phyloP scores from a whole-genome alignment of 2,329 filamentous ascomycete genomes.

The Colletotrichum zoysiae region DNA sequence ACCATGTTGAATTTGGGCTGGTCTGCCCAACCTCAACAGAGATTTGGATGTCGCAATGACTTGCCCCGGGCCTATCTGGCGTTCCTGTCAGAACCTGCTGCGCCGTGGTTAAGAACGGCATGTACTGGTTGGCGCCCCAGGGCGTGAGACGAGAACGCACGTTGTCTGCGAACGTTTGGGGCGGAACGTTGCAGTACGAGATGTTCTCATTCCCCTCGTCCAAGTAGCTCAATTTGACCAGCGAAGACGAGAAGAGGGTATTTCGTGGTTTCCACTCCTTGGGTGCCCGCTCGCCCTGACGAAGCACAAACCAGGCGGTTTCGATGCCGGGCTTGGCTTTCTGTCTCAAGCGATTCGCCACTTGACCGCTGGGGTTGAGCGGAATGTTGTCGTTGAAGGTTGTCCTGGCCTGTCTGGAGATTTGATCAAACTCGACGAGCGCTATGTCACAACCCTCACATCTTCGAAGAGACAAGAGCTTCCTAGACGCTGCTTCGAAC shows the following conservation, averaged over 20 bases:
- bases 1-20: conserved; percentile 14
- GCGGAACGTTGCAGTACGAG: conserved; percentile 33
- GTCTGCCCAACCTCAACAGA: background rate
- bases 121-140: conserved; percentile 48
- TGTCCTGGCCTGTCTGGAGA: background rate
- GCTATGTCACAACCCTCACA: conserved; percentile 18
- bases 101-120: conserved; percentile 44
- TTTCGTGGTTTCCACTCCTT: conserved; percentile 44
- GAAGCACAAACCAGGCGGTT: conserved; percentile 45
- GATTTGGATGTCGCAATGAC: conserved; percentile 22
- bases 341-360: conserved; percentile 2
- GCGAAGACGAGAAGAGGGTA: conserved; percentile 37
- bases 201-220: conserved; percentile 9
- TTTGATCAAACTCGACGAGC: conserved; percentile 24
- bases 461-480: conserved; percentile 44
- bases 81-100: conserved; percentile 47
- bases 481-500: conserved; percentile 44
- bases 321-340: background rate
- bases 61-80: conserved; percentile 2
- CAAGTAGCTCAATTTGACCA: conserved; percentile 19
- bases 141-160: background rate
- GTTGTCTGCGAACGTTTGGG: background rate
- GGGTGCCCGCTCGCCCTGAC: conserved; percentile 19
- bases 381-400: conserved; percentile 13
- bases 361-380: background rate